phyloP scores from a whole-genome alignment of 257 asterid species.

The Lycium barbarum region DNA sequence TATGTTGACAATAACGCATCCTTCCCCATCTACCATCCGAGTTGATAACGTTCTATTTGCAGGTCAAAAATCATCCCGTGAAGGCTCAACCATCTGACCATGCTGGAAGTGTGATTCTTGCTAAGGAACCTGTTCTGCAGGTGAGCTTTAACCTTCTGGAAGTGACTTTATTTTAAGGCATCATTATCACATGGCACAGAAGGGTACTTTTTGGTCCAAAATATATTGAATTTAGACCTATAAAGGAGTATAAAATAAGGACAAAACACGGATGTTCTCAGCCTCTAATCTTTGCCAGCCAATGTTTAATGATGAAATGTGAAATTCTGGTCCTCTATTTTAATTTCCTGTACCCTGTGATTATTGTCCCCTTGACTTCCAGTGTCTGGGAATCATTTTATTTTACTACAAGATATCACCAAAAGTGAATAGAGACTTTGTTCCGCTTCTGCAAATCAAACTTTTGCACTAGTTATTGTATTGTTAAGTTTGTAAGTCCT shows the following conservation, averaged over 20 bases:
- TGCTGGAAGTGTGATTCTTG: slow-evolving; percentile 83
- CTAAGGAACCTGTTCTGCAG: slow-evolving; percentile 88
- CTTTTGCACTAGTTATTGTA: background rate
- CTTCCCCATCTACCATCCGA: slow-evolving; percentile 11
- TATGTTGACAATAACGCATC: background rate
- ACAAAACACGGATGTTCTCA: background rate
- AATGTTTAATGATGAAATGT: background rate
- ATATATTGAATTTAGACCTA: too few relatives aligned
- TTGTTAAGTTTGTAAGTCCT: background rate
- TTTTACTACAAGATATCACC: background rate
- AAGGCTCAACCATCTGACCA: slow-evolving; percentile 86
- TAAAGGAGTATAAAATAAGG: background rate
- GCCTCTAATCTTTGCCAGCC: background rate
- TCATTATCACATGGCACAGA: slow-evolving; percentile 10
- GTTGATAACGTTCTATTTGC: slow-evolving; percentile 30
- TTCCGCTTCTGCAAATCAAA: background rate
- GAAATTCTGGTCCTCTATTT: background rate
- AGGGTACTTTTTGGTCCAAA: too few relatives aligned
- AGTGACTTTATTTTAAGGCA: background rate
- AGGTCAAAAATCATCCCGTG: slow-evolving; percentile 94
- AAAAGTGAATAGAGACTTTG: background rate
- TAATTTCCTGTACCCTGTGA: background rate
- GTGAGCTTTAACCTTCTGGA: slow-evolving; percentile 42
- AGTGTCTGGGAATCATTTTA: background rate
- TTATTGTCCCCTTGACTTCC: background rate